phyloP scores from a whole-genome alignment of 495 filamentous ascomycete species.

The Xylaria grammica region DNA sequence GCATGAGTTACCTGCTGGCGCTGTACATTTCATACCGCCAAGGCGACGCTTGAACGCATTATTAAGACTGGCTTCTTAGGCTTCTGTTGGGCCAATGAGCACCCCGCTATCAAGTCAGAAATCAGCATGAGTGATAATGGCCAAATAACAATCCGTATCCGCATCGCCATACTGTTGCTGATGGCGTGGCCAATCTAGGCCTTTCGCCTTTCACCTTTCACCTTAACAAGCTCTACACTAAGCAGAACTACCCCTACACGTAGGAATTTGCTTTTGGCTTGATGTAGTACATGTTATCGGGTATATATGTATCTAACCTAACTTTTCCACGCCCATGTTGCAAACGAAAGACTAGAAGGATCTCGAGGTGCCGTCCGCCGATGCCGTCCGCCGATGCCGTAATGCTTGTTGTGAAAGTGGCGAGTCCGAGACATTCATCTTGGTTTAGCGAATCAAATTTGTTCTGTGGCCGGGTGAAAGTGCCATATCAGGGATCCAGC shows the following conservation, averaged over 20 bases:
- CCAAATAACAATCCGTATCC: constrained; percentile 10
- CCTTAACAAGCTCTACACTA: constrained; percentile 5
- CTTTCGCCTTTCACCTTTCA: background rate
- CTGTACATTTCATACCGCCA: constrained; percentile 15
- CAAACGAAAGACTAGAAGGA: background rate
- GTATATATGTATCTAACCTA: background rate
- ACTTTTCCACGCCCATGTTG: background rate
- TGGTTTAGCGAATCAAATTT: constrained; percentile 3
- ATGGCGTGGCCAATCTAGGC: background rate
- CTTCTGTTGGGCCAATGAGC: constrained; percentile 12
- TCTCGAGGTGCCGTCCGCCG: background rate
- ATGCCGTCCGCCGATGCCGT: constrained; percentile 8
- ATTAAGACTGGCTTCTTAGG: background rate
- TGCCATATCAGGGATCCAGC: constrained; percentile 1
- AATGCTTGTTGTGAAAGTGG: constrained; percentile 12
- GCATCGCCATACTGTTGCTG: background rate
- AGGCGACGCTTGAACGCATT: constrained; percentile 6
- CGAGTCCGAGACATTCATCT: constrained; percentile 25
- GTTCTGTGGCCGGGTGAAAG: background rate
- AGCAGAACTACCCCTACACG: background rate
- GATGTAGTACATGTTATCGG: background rate
- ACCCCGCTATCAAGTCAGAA: background rate
- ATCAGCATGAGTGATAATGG: constrained; percentile 18
- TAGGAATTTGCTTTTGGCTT: background rate
- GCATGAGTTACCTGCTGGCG: constrained; percentile 8